Conservation (phyloP, 441 rosid species). For the Geranium incanum region DNA sequence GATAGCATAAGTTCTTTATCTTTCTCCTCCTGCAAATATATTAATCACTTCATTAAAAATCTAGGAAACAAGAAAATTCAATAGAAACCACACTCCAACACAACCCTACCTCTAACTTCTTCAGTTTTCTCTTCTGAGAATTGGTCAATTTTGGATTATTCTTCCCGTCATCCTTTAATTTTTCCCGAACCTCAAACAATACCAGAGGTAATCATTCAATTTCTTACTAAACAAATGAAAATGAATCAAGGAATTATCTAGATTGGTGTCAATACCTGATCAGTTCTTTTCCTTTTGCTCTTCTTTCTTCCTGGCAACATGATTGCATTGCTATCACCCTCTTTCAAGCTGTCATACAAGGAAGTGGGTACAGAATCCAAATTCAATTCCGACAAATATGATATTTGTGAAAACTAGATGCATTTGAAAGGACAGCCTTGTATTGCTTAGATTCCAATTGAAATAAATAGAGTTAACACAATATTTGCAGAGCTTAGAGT, state of each 20-base stretch:
- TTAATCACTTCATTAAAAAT: constrained; percentile 1
- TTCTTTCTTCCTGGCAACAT: constrained; percentile 48
- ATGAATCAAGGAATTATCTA: neutral
- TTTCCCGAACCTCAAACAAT: neutral
- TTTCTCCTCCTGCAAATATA: constrained; percentile 49
- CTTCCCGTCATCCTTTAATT: constrained; percentile 17
- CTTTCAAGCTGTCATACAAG: constrained; percentile 31
- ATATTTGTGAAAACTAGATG: no score
- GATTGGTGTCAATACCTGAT: constrained; percentile 27
- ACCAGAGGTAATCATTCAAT: constrained; percentile 4
- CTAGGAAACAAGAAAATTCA: neutral
- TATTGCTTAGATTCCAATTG: no score
- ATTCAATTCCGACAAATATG: no score
- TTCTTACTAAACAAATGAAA: constrained; percentile 3
- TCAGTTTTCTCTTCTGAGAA: constrained; percentile 57
- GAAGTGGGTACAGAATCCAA: neutral
- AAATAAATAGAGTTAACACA: no score
- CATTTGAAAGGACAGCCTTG: no score
- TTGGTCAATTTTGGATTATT: constrained; percentile 32
- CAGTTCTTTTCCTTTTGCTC: constrained; percentile 30
- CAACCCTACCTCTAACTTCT: constrained; percentile 56
- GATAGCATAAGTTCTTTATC: constrained; percentile 36
- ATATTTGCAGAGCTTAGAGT: no score
- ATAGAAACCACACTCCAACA: neutral
- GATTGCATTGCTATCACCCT: constrained; percentile 50